phyloP scores from a whole-genome alignment of 495 filamentous ascomycete genomes.

The Xylaria palmicola region DNA sequence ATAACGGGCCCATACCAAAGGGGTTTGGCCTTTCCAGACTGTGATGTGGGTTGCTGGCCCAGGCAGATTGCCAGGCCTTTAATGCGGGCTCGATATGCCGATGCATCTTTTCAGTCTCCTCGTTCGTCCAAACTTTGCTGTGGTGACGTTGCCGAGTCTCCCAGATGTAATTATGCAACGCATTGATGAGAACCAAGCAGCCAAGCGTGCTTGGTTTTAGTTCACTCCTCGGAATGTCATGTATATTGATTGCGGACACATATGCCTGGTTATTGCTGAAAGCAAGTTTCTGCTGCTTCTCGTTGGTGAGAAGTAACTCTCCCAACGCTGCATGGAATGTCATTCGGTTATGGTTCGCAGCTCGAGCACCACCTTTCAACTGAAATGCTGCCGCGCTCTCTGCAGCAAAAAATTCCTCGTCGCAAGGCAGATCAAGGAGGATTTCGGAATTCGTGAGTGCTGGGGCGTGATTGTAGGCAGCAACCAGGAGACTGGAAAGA shows the following conservation, averaged over 20 bases:
- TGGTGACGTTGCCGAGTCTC: constrained; percentile 91
- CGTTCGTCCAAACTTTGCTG: constrained; percentile 84
- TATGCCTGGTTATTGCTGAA: constrained; percentile 44
- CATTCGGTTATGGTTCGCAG: constrained; percentile 63
- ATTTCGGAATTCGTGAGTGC: constrained; percentile 95
- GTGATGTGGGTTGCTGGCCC: constrained; percentile 84
- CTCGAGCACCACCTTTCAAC: constrained; percentile 66
- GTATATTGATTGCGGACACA: constrained; percentile 41
- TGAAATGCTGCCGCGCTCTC: constrained; percentile 78
- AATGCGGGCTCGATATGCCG: constrained; percentile 93
- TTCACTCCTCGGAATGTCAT: constrained; percentile 59
- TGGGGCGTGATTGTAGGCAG: constrained; percentile 89
- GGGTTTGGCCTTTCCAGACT: constrained; percentile 88
- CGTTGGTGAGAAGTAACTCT: constrained; percentile 74
- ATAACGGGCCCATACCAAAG: constrained; percentile 81
- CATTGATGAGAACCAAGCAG: constrained; percentile 90
- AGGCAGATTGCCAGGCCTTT: constrained; percentile 92
- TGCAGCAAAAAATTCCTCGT: constrained; percentile 88
- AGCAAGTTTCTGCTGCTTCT: constrained; percentile 62
- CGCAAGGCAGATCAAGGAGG: constrained; percentile 83
- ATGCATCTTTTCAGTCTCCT: constrained; percentile 95
- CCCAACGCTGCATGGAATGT: constrained; percentile 77
- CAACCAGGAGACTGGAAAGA: constrained; percentile 85
- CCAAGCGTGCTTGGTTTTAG: constrained; percentile 91
- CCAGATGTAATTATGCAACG: constrained; percentile 98